Base-by-base conservation (phyloP, 1,284 basidiomycete genomes). In the Leucoagaricus sp. region DNA sequence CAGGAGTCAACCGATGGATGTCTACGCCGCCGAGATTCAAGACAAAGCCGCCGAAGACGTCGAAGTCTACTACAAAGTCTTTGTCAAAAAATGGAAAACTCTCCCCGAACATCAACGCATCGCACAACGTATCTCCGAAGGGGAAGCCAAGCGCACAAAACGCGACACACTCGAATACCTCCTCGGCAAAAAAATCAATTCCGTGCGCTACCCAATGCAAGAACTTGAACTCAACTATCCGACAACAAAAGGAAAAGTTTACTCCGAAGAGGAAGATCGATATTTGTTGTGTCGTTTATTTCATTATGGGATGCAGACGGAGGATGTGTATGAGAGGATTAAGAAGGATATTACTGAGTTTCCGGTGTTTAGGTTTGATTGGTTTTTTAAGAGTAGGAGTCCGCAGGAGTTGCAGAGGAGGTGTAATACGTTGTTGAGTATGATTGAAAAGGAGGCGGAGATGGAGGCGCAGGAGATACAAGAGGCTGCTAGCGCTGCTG, bases 351-450 rank as follows among this genome's bases (percentile, higher is more conserved):
- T 99, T 58, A 89, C 89, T 38, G 93, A 96, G 71, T 96, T 94
- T 74, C 94, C 94, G 0, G 89, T 95, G n/a, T 99, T 99, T 77
- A 80, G 94, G 52, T 97, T 98, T 65, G 95, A 98, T 69, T 98
- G 96, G 96, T 99, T 98, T 79, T 94, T 99, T 82, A 98, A 98
- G 79, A 93, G 90, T 61, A 79, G 97, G 52, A 95, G 93, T 23
- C 89, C 94, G 9, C 87, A 93, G 66, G 97, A 99, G 76, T 77
- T 99, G 59, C 87, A 90, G 64, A 79, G 96, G 63, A 77, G 97
- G 54, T 98, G 95, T 65, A 91, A 90, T 64, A 98, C 96, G 6
- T 71, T 99, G 38, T 68, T 98, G 38, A 81, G 88, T 13, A 91
- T 98, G 83, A 92, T 98, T 60, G 89, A 95, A 76, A 97, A 97